These are phyloP conservation scores for Ogataea allantospora DNA, from an alignment of 805 yeast species.

Conservation along the genomic window DNA sequence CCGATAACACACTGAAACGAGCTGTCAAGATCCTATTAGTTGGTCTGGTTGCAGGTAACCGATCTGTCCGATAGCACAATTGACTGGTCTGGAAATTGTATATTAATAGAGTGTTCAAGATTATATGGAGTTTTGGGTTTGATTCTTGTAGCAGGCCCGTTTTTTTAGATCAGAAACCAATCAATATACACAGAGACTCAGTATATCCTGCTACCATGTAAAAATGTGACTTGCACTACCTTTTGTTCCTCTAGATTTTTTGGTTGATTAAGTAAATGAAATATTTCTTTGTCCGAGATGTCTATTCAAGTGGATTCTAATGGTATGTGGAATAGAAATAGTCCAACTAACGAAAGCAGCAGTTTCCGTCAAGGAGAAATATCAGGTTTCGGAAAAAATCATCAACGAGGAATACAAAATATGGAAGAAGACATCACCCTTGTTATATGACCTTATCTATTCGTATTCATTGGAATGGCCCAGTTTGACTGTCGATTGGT, in stretches of 20 bases:
- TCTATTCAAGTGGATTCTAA: conserved; percentile 12
- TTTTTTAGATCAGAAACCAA: no score
- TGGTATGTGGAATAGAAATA: background rate
- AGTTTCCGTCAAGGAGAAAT: conserved; percentile 33
- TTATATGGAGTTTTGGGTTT: no score
- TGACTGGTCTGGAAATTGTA: background rate
- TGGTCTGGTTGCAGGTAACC: background rate
- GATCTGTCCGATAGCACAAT: conserved; percentile 8
- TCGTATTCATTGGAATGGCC: conserved; percentile 72
- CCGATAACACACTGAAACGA: conserved; percentile 9
- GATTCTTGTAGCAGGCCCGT: no score
- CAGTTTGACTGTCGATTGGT: conserved; percentile 66
- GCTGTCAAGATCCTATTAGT: background rate
- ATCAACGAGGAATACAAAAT: conserved; percentile 74
- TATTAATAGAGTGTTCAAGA: no score
- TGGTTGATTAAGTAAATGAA: background rate
- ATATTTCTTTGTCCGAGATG: conserved; percentile 3
- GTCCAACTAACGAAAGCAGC: conserved; percentile 19
- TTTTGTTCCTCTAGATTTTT: no score
- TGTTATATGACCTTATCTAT: conserved; percentile 70
- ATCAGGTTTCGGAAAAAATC: conserved; percentile 58
- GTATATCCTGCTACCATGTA: background rate
- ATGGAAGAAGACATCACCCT: conserved; percentile 85
- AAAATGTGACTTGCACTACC: conserved; percentile 2
- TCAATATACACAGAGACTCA: no score